phyloP scores from a whole-genome alignment of 768 basidiomycete species.

The Auricularia auricula-judae region DNA sequence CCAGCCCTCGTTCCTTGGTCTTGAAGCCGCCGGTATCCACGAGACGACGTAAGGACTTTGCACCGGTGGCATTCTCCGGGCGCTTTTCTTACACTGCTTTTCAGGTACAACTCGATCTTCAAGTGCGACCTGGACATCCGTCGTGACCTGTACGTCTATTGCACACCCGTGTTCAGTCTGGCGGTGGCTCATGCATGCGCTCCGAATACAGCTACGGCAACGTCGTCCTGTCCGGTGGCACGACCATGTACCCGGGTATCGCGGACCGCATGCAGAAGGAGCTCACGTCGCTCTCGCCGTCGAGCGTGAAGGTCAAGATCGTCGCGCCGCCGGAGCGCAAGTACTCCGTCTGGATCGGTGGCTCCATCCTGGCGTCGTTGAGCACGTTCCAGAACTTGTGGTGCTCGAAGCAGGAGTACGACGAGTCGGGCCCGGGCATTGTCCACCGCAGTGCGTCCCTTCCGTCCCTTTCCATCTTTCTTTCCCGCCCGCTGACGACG shows the following conservation, averaged over 20 bases:
- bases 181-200: too few relatives aligned
- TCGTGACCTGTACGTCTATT: constrained; percentile 25
- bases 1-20: constrained; percentile 83
- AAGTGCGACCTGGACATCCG: constrained; percentile 54
- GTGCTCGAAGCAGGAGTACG: constrained; percentile 51
- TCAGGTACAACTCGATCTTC: constrained; percentile 67
- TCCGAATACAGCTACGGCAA: constrained; percentile 28
- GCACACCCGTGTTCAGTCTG: too few relatives aligned
- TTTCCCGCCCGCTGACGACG: too few relatives aligned
- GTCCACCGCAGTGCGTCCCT: constrained; percentile 30
- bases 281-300: constrained; percentile 51
- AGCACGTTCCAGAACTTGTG: constrained; percentile 63
- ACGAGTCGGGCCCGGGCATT: constrained; percentile 43
- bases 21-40: constrained; percentile 63
- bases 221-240: constrained; percentile 52
- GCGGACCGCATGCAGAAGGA: constrained; percentile 66
- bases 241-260: constrained; percentile 54
- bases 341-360: constrained; percentile 56
- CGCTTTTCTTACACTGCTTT: constrained; percentile 4
- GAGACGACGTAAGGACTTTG: constrained; percentile 56
- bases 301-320: constrained; percentile 59
- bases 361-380: constrained; percentile 41
- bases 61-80: not conserved
- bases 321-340: constrained; percentile 60
- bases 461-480: not conserved